phyloP scores from a whole-genome alignment of 306 rosid genomes.

The Medicago ruthenica region DNA sequence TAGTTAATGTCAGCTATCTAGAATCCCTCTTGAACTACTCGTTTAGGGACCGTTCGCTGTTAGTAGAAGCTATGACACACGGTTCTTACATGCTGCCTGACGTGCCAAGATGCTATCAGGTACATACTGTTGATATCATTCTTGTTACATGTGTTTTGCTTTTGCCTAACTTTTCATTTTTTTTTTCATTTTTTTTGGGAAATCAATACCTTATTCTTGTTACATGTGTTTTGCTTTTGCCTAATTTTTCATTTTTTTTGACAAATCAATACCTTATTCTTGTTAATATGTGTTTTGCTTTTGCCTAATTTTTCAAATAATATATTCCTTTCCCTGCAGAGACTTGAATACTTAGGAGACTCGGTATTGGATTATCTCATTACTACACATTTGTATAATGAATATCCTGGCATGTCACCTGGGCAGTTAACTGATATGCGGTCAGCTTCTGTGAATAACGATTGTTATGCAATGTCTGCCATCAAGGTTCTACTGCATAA shows the following conservation, averaged over 20 bases:
- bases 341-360: conserved; percentile 86
- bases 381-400: conserved; percentile 57
- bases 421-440: conserved; percentile 80
- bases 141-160: too few species aligned
- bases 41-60: conserved; percentile 62
- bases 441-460: conserved; percentile 77
- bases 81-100: conserved; percentile 93
- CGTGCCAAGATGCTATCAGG: conserved; percentile 90
- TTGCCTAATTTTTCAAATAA: conserved; percentile 17
- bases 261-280: too few species aligned
- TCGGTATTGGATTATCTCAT: conserved; percentile 72
- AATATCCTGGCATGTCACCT: conserved; percentile 74
- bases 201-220: too few species aligned
- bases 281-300: too few species aligned
- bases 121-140: conserved; percentile 29
- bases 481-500: conserved; percentile 67
- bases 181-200: too few species aligned
- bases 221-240: too few species aligned
- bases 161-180: too few species aligned
- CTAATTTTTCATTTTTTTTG: too few species aligned
- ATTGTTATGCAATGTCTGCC: conserved; percentile 71
- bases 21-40: conserved; percentile 66
- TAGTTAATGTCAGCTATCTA: conserved; percentile 57
- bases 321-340: conserved; percentile 51
- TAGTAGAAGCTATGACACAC: conserved; percentile 88